Base-by-base conservation (phyloP, 768 basidiomycete species). In the Trametopsis cervina region DNA sequence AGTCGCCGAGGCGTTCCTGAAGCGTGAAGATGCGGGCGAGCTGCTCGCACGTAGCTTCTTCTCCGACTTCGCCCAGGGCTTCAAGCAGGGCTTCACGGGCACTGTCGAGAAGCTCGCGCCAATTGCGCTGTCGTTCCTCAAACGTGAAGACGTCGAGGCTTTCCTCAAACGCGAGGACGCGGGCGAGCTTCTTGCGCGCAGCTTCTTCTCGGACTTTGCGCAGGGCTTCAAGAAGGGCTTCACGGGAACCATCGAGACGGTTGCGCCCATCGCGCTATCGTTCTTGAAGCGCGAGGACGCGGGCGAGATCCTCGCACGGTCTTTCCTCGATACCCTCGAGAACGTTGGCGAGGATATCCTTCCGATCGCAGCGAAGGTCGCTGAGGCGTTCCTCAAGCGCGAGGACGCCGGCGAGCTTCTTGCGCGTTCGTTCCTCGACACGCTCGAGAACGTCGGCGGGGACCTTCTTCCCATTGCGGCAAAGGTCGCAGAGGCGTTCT, bases 151-250 rank as follows among this genome's bases (percentile, higher is more conserved):
- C 22, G 23, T 3, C 17, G 3, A 42, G 11, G 9, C 27, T 9
- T 15, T 24, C n/a, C n/a, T n/a, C 21, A 3, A 3, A 12, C 2
- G 21, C 27, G 44, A 25, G 20, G 15, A 37, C 27, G 15, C 17
- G 9, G 45, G 40, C 36, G 45, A 47, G 13, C 22, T 43, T 7
- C 9, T 25, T 13, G 42, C 18, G 6, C 45, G 45, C 22, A 18
- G 17, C 9, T 38, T 39, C 23, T 35, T 13, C 17, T 37, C 36
- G 17, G 45, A 47, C 29, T 45, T 45, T 20, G 24, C 18, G 9
- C 18, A 45, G 13, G 44, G 44, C 44, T 47, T 47, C 45, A 39
- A 47, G 45, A 47, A 47, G 36, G 45, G 45, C 13, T 47, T 47
- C 21, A 15, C 27, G 20, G 45, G 45, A 20, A 47, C 45, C 11